These are phyloP conservation scores for Gaeumannomyces sp. DNA, from an alignment of 2,329 filamentous ascomycete species.

Conservation along the genomic window DNA sequence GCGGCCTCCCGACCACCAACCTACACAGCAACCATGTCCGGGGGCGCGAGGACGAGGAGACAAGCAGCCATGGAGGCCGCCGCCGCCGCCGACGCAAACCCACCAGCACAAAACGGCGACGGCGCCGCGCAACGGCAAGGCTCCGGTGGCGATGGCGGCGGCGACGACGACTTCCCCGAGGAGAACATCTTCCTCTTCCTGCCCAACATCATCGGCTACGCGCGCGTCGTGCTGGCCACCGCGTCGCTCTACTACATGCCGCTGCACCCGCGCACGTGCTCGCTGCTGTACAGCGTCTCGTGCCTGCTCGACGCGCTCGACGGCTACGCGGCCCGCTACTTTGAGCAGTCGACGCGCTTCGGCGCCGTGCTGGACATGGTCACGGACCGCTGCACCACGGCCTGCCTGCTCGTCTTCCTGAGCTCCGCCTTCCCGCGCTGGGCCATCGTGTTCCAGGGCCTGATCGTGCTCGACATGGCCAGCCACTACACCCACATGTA, in stretches of 20 bases:
- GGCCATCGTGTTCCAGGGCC: slow-evolving; percentile 86
- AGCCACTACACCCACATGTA: slow-evolving; percentile 99
- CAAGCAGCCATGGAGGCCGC: slow-evolving; percentile 23
- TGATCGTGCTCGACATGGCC: slow-evolving; percentile 88
- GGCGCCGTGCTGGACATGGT: slow-evolving; percentile 98
- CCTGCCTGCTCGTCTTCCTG: slow-evolving; percentile 90
- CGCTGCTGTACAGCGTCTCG: slow-evolving; percentile 83
- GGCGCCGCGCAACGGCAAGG: slow-evolving; percentile 23
- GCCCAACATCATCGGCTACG: slow-evolving; percentile 77
- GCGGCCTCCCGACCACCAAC: no score
- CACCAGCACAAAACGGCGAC: slow-evolving; percentile 30
- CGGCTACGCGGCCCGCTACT: slow-evolving; percentile 84
- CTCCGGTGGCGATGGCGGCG: slow-evolving; percentile 17
- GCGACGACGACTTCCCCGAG: slow-evolving; percentile 30
- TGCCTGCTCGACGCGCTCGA: slow-evolving; percentile 94
- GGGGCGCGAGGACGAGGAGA: slow-evolving; percentile 20
- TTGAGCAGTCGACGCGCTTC: slow-evolving; percentile 88
- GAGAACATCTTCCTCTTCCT: slow-evolving; percentile 81
- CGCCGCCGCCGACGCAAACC: slow-evolving; percentile 15
- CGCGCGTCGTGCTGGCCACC: slow-evolving; percentile 72
- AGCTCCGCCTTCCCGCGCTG: slow-evolving; percentile 91
- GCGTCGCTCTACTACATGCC: slow-evolving; percentile 99
- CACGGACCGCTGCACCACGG: slow-evolving; percentile 93
- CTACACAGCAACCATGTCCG: slow-evolving; percentile 18
- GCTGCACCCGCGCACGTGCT: slow-evolving; percentile 92